Base-by-base conservation (phyloP, 106 monocot genomes). In the Allium cepa region DNA sequence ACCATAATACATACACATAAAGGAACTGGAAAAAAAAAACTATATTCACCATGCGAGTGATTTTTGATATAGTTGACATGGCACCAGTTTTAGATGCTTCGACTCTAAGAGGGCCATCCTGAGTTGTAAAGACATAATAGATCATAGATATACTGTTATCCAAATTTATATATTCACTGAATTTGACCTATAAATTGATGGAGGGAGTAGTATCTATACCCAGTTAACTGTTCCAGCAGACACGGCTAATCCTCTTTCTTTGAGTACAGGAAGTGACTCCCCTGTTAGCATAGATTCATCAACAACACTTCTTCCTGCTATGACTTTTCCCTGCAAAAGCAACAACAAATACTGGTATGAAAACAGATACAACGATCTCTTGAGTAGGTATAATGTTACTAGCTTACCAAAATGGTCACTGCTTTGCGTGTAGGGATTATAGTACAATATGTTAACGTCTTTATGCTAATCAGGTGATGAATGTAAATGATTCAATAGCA, bases 271-370 rank as follows among this genome's bases (percentile, higher is more conserved):
- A 77, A 92, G 87, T 60, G 93, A 99, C 67, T 99, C 97, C 50
- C 97, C 97, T 17, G 97, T 93, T 48, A 99, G 97, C 97, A 99
- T 99, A 14, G 97, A 99, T 83, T 99, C 97, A 85, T 99, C 97
- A 75, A 99, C 93, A 75, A 90, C 87, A 85, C 97, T 93, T 81
- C 80, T 90, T 51, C 97, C 97, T 53, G 75, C 89, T 71, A 81
- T 73, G 67, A 99, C 92, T 59, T 78, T 85, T 4, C 97, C 97
- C 97, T 46, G 11, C 11, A 75, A 75, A 52, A 36, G 55, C 13
- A 51, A 49, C 63, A 77, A 64, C 1, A 45, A 4, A 22, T 67
- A 67, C 27, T 67, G 22, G 47, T 67, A 53, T 67, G 26, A 49
- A 64, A 64, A 28, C 7, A 22, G 48, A 17, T 28, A 2, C 22